Evolutionary conservation across 306 rosid genomes (phyloP).

Genomic region (Vigna unguiculata): DNA sequence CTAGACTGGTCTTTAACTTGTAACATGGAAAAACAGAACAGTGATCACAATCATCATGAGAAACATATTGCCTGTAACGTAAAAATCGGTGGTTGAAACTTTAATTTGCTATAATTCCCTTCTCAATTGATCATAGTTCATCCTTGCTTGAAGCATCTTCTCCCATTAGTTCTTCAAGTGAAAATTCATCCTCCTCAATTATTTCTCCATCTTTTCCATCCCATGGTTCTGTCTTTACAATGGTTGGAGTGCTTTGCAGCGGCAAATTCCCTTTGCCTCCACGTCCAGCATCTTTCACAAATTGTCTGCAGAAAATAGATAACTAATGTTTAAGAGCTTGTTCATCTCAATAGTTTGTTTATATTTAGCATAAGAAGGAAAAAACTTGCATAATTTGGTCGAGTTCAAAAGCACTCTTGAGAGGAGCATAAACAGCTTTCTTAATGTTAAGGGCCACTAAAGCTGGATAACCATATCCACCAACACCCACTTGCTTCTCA

Average conservation of each 20-base stretch:
- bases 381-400: slow-evolving; percentile 78
- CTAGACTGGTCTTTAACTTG: slow-evolving; percentile 21
- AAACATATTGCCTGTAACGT: slow-evolving; percentile 23
- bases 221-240: slow-evolving; percentile 85
- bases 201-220: slow-evolving; percentile 96
- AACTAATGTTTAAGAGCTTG: neutral
- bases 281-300: slow-evolving; percentile 88
- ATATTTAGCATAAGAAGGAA: slow-evolving; percentile 28
- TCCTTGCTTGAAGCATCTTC: slow-evolving; percentile 73
- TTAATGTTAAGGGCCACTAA: slow-evolving; percentile 88
- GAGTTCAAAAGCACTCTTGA: slow-evolving; percentile 93
- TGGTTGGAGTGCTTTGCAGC: slow-evolving; percentile 61
- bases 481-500: slow-evolving; percentile 89
- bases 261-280: slow-evolving; percentile 97
- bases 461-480: slow-evolving; percentile 99
- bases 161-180: slow-evolving; percentile 97
- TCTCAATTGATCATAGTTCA: slow-evolving; percentile 53
- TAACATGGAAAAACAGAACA: slow-evolving; percentile 28
- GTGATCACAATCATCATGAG: slow-evolving; percentile 33
- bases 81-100: slow-evolving; percentile 43
- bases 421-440: slow-evolving; percentile 93
- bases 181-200: slow-evolving; percentile 93
- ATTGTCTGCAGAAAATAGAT: slow-evolving; percentile 65
- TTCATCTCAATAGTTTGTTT: slow-evolving; percentile 26
- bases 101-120: slow-evolving; percentile 16